These are phyloP conservation scores for Stipa capillata DNA, from an alignment of 176 grass and related monocot species.

Conservation along the genomic window DNA sequence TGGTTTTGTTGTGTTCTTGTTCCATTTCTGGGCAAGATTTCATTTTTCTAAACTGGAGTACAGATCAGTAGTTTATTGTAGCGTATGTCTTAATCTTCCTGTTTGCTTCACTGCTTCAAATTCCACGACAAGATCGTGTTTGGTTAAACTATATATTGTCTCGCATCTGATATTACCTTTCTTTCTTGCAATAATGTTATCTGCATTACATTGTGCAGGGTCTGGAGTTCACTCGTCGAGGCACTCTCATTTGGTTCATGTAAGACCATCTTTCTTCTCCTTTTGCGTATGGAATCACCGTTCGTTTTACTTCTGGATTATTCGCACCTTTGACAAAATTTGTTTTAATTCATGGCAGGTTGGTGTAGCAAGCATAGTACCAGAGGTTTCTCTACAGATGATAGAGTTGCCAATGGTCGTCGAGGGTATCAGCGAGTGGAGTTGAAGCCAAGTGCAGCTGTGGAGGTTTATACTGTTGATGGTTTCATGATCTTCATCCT, in stretches of 20 bases:
- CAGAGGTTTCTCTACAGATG: conserved; percentile 9
- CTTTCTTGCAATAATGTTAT: background rate
- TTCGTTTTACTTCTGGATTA: background rate
- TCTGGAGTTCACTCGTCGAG: background rate
- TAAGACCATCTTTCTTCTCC: background rate
- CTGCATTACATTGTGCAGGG: background rate
- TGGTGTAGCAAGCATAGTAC: conserved; percentile 11
- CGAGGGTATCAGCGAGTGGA: background rate
- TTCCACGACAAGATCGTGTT: background rate
- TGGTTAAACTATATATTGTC: background rate
- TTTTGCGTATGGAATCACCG: background rate
- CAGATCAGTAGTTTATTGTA: background rate
- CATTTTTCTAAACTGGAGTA: background rate
- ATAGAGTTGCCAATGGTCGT: background rate
- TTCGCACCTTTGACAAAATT: background rate
- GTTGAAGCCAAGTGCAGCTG: background rate
- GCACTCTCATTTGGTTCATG: background rate
- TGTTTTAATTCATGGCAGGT: background rate
- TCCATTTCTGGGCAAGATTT: background rate
- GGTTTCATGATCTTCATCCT: background rate
- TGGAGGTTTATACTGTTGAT: conserved; percentile 6
- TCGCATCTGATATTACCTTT: background rate
- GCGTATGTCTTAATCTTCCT: background rate
- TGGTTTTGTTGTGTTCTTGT: background rate
- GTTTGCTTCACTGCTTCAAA: background rate